Evolutionary conservation across 2,329 filamentous ascomycete species (phyloP), one percentile per base, ranked within the genome.

Genomic region (Colletotrichum spaethianum): DNA sequence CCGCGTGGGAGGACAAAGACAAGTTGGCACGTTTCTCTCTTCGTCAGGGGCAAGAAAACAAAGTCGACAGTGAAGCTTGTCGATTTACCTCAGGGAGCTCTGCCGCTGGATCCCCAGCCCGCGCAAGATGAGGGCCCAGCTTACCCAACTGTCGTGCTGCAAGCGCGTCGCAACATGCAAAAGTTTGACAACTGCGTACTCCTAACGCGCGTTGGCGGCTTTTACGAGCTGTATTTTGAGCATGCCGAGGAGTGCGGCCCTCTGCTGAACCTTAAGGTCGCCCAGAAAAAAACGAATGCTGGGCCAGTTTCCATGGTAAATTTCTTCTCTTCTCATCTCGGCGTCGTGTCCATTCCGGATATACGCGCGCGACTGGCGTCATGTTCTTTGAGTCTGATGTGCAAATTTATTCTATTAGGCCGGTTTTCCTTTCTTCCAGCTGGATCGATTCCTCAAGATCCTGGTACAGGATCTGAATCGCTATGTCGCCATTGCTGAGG

Each of bases 151-250:
- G 93, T 98, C 59, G 86, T 98, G 70, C 90, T 94, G 78, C 95
- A 98, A 80, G 96, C 94, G 36, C 90, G 91, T 68, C 94, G 92
- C 75, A 97, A 98, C 83, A 98, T 98, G 92, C 88, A 91, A 76
- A 95, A 93, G 78, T 98, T 97, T 83, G 90, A 92, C 77, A 94
- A 97, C 77, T 98, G 96, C 82, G 93, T 99, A 48, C 82, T 99
- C 9, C 84, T 99, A 72, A 99, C 96, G 4, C 91, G 96, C 68
- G 95, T 99, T 36, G 96, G 96, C 67, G 93, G 95, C 72, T 99
- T 99, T 83, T 99, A 98, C 82, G 96, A 99, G 89, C 86, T 99
- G 70, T 99, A 99, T 83, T 97, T 98, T 81, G 93, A 97, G 77
- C 95, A 99, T 80, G 96, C 97, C 14, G 93, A 97, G 70, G 92